phyloP scores from a whole-genome alignment of 2,329 filamentous ascomycete species.

The Bipolaris oryzae region DNA sequence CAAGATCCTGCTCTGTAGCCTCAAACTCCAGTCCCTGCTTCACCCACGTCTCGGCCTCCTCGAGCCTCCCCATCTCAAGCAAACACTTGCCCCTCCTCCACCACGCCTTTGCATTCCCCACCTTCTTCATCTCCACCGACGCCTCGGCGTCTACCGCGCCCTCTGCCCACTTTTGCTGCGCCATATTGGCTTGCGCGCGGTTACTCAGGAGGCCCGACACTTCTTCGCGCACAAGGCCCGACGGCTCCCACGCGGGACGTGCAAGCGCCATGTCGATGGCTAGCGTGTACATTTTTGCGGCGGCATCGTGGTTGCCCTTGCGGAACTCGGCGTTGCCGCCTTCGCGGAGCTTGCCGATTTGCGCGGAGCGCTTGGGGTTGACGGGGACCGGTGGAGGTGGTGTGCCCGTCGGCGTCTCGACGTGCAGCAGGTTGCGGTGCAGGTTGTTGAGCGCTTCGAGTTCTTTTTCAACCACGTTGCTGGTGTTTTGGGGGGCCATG shows the following conservation, averaged over 20 bases:
- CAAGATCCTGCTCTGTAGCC: constrained; percentile 59
- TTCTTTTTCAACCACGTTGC: constrained; percentile 48
- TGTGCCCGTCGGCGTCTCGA: constrained; percentile 66
- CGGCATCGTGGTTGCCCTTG: constrained; percentile 75
- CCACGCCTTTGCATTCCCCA: constrained; percentile 93
- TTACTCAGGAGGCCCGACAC: constrained; percentile 80
- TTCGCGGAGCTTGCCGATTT: constrained; percentile 90
- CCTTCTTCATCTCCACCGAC: constrained; percentile 84
- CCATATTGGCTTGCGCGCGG: constrained; percentile 89
- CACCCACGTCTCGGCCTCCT: constrained; percentile 83
- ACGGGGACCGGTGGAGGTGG: constrained; percentile 89
- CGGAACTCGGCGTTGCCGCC: constrained; percentile 82
- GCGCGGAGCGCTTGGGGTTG: constrained; percentile 87
- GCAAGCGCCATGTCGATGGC: constrained; percentile 86
- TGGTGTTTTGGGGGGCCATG: constrained; percentile 51
- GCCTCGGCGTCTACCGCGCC: constrained; percentile 85
- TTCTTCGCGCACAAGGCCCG: constrained; percentile 83
- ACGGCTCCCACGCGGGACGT: constrained; percentile 87
- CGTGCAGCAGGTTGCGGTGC: constrained; percentile 73
- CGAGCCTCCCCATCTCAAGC: constrained; percentile 85
- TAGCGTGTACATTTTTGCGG: constrained; percentile 80
- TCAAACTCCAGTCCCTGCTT: constrained; percentile 81
- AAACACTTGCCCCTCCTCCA: constrained; percentile 86
- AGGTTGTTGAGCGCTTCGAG: constrained; percentile 78
- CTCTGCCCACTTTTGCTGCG: constrained; percentile 79